Conservation (phyloP, 2,329 filamentous ascomycete species). For the Penicillium sp. region DNA sequence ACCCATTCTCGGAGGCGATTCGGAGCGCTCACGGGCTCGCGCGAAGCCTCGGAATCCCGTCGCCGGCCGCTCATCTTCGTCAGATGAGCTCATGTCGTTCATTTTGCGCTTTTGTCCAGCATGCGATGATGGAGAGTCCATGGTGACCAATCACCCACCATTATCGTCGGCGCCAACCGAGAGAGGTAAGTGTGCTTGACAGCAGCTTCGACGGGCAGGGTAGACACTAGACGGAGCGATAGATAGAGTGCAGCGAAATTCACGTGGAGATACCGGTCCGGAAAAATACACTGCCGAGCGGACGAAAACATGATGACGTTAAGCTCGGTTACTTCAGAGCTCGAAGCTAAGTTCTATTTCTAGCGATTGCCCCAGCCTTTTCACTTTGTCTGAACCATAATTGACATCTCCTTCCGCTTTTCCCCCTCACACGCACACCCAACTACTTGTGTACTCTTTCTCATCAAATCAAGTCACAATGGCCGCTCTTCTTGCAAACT, state of each 20-base stretch:
- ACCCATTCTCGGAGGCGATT: constrained; percentile 30
- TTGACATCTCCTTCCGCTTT: constrained; percentile 2
- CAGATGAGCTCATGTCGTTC: constrained; percentile 36
- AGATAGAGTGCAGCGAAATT: constrained; percentile 14
- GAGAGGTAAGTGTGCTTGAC: neutral
- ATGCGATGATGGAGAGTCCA: constrained; percentile 30
- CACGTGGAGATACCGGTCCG: constrained; percentile 14
- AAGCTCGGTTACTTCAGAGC: constrained; percentile 23
- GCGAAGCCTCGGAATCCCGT: constrained; percentile 36
- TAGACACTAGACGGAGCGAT: neutral
- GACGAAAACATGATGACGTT: constrained; percentile 24
- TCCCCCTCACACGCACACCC: neutral
- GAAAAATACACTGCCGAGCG: constrained; percentile 12
- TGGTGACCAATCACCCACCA: constrained; percentile 11
- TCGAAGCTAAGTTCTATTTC: constrained; percentile 9
- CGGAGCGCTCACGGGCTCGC: constrained; percentile 32
- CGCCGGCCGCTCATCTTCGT: constrained; percentile 30
- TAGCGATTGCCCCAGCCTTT: constrained; percentile 1
- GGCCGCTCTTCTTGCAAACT: constrained; percentile 70
- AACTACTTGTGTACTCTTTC: neutral
- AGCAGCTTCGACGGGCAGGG: neutral
- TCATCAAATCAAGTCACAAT: constrained; percentile 44
- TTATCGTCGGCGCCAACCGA: neutral
- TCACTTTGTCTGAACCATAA: constrained; percentile 3
- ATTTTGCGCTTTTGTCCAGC: constrained; percentile 39